Evolutionary conservation across 345 rosid genomes (phyloP), one percentile per base, ranked within the genome.

Genomic region (Viola odorata): DNA sequence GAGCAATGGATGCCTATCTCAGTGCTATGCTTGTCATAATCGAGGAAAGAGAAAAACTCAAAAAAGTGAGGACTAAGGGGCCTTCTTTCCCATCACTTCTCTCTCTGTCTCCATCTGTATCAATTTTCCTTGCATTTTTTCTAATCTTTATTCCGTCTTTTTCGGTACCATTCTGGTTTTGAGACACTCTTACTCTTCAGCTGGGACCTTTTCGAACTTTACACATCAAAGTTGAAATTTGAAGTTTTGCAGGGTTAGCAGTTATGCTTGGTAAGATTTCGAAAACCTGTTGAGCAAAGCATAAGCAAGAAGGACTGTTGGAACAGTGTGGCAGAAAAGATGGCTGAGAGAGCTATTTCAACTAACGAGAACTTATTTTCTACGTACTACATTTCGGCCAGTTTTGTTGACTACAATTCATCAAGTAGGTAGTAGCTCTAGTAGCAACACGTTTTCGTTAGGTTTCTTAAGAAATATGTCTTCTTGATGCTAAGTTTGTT

Each of bases 1-100:
- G 66, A 47, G 14, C 61, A 68, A 76, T 77, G 80, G 82, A 75
- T 69, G 71, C 69, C 75, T 50, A 61, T 67, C 65, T 66, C 71
- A 56, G 57, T 55, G 67, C 72, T 73, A 67, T 67, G 37, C 61
- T 57, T 67, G 78, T 78, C 64, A 16, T 53, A 58, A 68, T 73
- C 85, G 71, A 47, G 62, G 52, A 61, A 69, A 23, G 32, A 23
- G 32, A 23, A 2, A 23, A n/a, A n/a, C n/a, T n/a, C n/a, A n/a
- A 23, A 23, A 76, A 76, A 78, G 79, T 66, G 58, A 75, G 72
- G 51, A 63, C 61, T 11, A 69, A 59, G 39, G 66, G 71, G 17
- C 65, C 75, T 63, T 59, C 63, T 57, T 65, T 64, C 51, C 57
- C 45, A 36, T 65, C 67, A 45, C 17, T 44, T 56, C 44, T 49